Percentiles rank a stretch among this genome's conserved stretches.
Evolutionary conservation across 768 basidiomycete genomes (phyloP).

Genomic region (Pulveroboletus sp.): DNA sequence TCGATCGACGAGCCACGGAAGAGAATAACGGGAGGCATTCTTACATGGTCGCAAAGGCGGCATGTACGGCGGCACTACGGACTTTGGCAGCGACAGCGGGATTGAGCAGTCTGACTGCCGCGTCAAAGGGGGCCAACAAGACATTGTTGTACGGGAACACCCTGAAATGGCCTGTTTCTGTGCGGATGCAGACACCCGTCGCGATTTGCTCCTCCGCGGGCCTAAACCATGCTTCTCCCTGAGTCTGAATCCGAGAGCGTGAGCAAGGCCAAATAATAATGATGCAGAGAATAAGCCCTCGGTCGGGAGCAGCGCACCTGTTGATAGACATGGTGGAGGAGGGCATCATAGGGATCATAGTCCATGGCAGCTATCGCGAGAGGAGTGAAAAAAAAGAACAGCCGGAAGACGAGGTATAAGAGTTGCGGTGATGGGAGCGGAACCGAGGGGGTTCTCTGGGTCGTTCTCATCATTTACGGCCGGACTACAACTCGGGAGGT

Average conservation of each 20-base stretch:
- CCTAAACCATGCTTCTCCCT: conserved; percentile 82
- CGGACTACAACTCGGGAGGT: background rate
- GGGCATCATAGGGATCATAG: conserved; percentile 76
- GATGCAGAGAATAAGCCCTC: too few species aligned
- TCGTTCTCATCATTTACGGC: background rate
- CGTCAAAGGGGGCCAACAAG: conserved; percentile 72
- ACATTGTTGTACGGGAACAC: conserved; percentile 81
- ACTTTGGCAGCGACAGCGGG: conserved; percentile 81
- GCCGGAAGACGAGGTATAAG: conserved; percentile 10
- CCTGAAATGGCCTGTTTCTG: conserved; percentile 63
- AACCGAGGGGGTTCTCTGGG: too few species aligned
- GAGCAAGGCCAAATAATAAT: background rate
- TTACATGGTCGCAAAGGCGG: conserved; percentile 66
- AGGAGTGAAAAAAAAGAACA: background rate
- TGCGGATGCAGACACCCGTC: conserved; percentile 71
- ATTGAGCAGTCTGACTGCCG: conserved; percentile 66
- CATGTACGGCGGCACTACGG: conserved; percentile 75
- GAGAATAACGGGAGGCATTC: conserved; percentile 17
- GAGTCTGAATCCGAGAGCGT: conserved; percentile 47
- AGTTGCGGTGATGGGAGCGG: background rate
- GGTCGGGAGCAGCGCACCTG: conserved; percentile 41
- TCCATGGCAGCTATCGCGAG: conserved; percentile 43
- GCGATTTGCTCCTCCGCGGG: conserved; percentile 73
- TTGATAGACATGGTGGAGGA: conserved; percentile 75
- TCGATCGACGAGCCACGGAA: background rate